Conservation (phyloP, 2,329 filamentous ascomycete genomes). For the Ophiocordyceps unilateralis region DNA sequence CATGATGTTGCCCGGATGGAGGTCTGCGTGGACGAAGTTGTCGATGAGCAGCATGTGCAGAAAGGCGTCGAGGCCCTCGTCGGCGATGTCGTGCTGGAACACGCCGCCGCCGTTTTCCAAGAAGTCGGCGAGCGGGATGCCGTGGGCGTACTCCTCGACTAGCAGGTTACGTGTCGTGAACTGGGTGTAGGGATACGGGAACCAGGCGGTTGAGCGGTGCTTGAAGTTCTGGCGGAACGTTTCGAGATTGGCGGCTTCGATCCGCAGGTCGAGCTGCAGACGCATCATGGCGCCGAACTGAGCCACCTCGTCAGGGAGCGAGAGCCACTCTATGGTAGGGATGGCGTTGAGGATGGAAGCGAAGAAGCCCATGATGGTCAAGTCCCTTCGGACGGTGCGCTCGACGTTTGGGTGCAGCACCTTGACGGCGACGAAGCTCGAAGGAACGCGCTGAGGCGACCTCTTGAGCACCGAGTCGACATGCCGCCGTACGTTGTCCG, state of each 20-base stretch:
- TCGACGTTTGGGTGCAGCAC: conserved; percentile 89
- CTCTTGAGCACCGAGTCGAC: conserved; percentile 79
- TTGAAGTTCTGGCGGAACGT: conserved; percentile 85
- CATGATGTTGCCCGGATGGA: conserved; percentile 98
- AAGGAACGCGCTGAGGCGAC: conserved; percentile 69
- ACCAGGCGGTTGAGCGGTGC: conserved; percentile 81
- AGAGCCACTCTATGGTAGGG: conserved; percentile 93
- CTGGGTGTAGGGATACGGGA: conserved; percentile 82
- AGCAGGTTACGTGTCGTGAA: conserved; percentile 86
- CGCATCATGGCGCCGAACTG: conserved; percentile 99
- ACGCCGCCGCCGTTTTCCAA: conserved; percentile 80
- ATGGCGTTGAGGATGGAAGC: conserved; percentile 68
- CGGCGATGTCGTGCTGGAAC: conserved; percentile 86
- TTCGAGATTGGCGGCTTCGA: conserved; percentile 79
- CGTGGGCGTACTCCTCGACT: conserved; percentile 90
- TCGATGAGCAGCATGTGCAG: conserved; percentile 91
- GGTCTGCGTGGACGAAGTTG: conserved; percentile 92
- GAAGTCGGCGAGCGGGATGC: conserved; percentile 80
- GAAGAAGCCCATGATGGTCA: conserved; percentile 89
- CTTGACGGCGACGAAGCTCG: conserved; percentile 86
- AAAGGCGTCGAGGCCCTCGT: conserved; percentile 90
- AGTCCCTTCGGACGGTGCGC: conserved; percentile 71
- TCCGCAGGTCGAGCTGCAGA: conserved; percentile 85
- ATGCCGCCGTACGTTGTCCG: conserved; percentile 57
- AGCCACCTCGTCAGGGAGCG: conserved; percentile 78